A percentile compares a stretch with the other conserved stretches of the same genome.
phyloP scores from a whole-genome alignment of 352 stramenopile genomes.

The Peronosclerospora sorghi region DNA sequence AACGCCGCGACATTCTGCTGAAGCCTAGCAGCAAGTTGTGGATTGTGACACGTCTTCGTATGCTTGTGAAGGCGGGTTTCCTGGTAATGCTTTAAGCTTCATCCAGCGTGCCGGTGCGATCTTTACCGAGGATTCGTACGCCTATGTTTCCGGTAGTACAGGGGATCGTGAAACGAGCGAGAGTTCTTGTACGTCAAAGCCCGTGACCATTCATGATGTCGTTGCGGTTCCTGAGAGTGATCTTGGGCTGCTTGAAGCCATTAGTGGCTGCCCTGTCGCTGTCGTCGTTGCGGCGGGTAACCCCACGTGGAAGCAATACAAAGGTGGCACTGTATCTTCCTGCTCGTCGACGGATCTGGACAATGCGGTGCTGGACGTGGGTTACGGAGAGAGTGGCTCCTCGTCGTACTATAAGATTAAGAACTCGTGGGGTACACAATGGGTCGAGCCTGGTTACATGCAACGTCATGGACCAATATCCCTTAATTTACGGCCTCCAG shows the following conservation, averaged over 20 bases:
- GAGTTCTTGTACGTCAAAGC: conserved; percentile 22
- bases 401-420: conserved; percentile 90
- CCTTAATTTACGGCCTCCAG: too few relatives aligned
- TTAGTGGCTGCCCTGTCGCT: conserved; percentile 87
- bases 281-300: conserved; percentile 93
- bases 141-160: conserved; percentile 62
- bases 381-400: conserved; percentile 68
- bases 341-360: conserved; percentile 88
- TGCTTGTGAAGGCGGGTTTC: conserved; percentile 85
- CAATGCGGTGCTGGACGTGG: conserved; percentile 95
- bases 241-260: conserved; percentile 65
- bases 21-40: conserved; percentile 89
- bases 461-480: too few relatives aligned
- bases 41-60: conserved; percentile 80
- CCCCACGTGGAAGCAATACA: conserved; percentile 96
- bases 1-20: too few relatives aligned
- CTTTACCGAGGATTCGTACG: conserved; percentile 59
- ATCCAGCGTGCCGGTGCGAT: conserved; percentile 73
- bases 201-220: conserved; percentile 27
- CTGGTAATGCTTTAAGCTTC: conserved; percentile 84
- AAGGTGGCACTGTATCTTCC: conserved; percentile 77
- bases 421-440: conserved; percentile 94
- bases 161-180: conserved; percentile 24
- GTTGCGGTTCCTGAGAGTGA: conserved; percentile 69
- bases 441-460: conserved; percentile 92